phyloP scores from a whole-genome alignment of 1,284 basidiomycete genomes.

The Crepidotus sp. region DNA sequence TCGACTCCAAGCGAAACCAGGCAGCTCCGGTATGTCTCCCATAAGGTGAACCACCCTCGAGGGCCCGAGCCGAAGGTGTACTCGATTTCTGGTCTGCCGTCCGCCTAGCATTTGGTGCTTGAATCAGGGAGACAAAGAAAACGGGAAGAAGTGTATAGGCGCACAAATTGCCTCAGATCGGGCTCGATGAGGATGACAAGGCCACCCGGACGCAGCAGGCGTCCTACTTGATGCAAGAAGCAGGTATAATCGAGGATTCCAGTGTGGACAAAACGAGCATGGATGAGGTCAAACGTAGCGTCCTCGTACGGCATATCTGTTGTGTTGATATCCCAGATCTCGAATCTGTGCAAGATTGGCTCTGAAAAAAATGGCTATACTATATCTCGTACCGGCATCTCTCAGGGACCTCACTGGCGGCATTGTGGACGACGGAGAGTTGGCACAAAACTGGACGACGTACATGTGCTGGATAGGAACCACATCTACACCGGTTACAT shows the following conservation, averaged over 20 bases:
- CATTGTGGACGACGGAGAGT: constrained; percentile 1
- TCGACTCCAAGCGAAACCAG: constrained; percentile 45
- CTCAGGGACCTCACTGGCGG: constrained; percentile 46
- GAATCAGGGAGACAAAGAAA: background rate
- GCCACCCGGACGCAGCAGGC: constrained; percentile 62
- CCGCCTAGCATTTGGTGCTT: constrained; percentile 23
- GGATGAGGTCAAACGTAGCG: constrained; percentile 54
- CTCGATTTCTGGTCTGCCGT: constrained; percentile 5
- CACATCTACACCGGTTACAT: constrained; percentile 60
- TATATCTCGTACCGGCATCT: constrained; percentile 48
- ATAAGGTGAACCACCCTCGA: constrained; percentile 51
- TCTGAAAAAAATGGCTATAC: constrained; percentile 17
- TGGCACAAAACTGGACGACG: background rate
- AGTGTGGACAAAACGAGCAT: constrained; percentile 55
- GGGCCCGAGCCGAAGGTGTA: constrained; percentile 24
- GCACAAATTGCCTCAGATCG: constrained; percentile 40
- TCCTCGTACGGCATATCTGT: constrained; percentile 51
- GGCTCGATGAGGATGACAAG: constrained; percentile 56
- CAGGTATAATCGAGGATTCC: constrained; percentile 54
- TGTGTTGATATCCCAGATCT: constrained; percentile 55
- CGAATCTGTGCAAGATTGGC: constrained; percentile 37
- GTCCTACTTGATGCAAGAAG: constrained; percentile 50
- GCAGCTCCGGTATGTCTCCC: constrained; percentile 49
- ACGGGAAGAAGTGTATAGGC: too few relatives aligned
- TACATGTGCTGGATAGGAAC: constrained; percentile 63